Percentiles rank a stretch among this genome's conserved stretches.
phyloP scores from a whole-genome alignment of 345 rosid species.

The Dovyalis caffra region DNA sequence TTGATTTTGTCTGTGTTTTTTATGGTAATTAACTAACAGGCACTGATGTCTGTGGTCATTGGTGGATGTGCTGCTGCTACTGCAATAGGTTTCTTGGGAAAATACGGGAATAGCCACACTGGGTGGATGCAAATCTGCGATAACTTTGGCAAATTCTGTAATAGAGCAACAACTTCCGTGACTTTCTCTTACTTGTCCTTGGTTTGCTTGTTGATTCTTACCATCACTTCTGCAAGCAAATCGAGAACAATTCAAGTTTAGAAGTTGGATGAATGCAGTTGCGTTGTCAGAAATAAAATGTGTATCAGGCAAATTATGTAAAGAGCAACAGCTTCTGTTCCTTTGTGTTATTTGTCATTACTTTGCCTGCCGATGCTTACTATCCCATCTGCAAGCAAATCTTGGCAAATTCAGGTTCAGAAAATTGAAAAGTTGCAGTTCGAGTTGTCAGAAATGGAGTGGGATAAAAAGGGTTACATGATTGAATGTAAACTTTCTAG shows the following conservation, averaged over 20 bases:
- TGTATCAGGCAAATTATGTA: not conserved
- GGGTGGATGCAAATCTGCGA: slow-evolving; percentile 73
- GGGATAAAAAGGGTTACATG: not conserved
- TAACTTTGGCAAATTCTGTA: slow-evolving; percentile 45
- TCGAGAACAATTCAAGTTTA: slow-evolving; percentile 36
- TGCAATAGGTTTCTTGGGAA: slow-evolving; percentile 49
- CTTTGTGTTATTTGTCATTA: slow-evolving; percentile 34
- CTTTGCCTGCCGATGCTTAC: slow-evolving; percentile 45
- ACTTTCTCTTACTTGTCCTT: slow-evolving; percentile 35
- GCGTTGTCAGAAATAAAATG: not conserved
- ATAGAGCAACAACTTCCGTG: slow-evolving; percentile 31
- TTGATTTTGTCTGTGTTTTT: not conserved
- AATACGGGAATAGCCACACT: slow-evolving; percentile 48
- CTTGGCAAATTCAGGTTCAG: slow-evolving; percentile 35
- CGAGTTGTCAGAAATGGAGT: not conserved
- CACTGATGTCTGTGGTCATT: slow-evolving; percentile 39
- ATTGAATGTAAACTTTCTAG: not conserved
- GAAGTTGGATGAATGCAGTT: not conserved
- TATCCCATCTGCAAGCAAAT: slow-evolving; percentile 43
- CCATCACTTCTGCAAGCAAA: slow-evolving; percentile 47
- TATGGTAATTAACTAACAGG: slow-evolving; percentile 33
- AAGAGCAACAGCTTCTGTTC: slow-evolving; percentile 31
- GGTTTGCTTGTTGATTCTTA: slow-evolving; percentile 41
- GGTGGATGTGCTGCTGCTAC: slow-evolving; percentile 58
- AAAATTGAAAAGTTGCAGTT: not conserved